phyloP scores from a whole-genome alignment of 352 stramenopile genomes.

The Pythium folliculosum region DNA sequence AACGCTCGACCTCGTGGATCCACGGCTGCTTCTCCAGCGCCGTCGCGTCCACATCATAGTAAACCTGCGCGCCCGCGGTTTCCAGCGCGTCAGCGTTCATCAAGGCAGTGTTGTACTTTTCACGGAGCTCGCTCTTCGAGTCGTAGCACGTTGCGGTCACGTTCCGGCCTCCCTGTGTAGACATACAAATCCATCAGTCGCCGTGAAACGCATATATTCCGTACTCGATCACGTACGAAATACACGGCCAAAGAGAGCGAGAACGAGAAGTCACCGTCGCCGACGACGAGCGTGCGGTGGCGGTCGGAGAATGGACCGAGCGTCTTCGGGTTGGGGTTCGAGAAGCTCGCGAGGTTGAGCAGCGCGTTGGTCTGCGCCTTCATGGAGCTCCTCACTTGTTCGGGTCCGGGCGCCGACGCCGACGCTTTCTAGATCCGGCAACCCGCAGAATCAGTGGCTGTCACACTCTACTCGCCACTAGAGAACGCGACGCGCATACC shows the following conservation, averaged over 20 bases:
- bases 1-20: conserved; percentile 43
- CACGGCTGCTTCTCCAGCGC: conserved; percentile 57
- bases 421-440: conserved; percentile 29
- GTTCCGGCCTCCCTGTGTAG: conserved; percentile 55
- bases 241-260: conserved; percentile 73
- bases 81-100: conserved; percentile 72
- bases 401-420: conserved; percentile 6
- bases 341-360: conserved; percentile 64
- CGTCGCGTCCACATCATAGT: conserved; percentile 74
- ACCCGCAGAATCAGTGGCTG: neutral
- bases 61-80: conserved; percentile 60
- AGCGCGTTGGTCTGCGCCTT: conserved; percentile 73
- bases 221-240: conserved; percentile 37
- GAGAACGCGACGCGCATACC: neutral
- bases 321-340: conserved; percentile 84
- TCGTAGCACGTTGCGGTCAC: conserved; percentile 79
- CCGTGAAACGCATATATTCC: neutral
- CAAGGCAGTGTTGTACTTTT: conserved; percentile 72
- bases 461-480: neutral
- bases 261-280: conserved; percentile 88
- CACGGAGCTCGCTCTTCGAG: conserved; percentile 60
- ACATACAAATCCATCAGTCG: neutral
- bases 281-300: conserved; percentile 78
- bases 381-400: conserved; percentile 35
- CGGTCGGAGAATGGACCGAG: conserved; percentile 75